These are phyloP conservation scores for Mycena sp. DNA, from an alignment of 1,284 basidiomycete genomes.

Conservation along the genomic window DNA sequence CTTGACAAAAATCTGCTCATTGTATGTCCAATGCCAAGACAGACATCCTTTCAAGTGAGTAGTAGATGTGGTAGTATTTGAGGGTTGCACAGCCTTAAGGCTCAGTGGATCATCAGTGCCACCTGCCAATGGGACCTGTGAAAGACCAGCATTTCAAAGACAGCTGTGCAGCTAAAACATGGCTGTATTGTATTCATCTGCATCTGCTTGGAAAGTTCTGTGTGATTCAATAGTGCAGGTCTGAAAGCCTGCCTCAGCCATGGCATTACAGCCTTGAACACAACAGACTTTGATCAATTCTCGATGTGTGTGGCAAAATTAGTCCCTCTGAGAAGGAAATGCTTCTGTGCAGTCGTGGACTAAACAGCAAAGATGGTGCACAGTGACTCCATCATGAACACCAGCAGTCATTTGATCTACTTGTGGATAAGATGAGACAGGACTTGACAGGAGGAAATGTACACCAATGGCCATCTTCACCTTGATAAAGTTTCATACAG, in stretches of 20 bases:
- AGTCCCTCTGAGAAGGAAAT: not conserved
- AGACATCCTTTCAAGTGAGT: too few species aligned
- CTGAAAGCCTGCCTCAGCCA: not conserved
- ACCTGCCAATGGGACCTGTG: not conserved
- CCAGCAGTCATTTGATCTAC: not conserved
- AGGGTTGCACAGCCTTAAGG: too few species aligned
- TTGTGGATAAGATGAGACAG: too few species aligned
- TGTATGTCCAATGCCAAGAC: conserved; percentile 8
- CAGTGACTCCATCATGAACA: conserved; percentile 6
- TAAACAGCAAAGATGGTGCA: not conserved
- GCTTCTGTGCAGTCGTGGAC: conserved; percentile 7
- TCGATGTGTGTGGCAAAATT: not conserved
- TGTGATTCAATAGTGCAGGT: not conserved
- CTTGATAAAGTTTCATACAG: not conserved
- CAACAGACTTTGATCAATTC: not conserved
- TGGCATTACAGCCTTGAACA: not conserved
- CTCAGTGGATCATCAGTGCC: too few species aligned
- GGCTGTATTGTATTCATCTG: not conserved
- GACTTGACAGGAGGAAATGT: too few species aligned
- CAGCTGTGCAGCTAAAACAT: conserved; percentile 5
- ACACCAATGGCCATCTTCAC: not conserved
- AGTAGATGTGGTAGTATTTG: too few species aligned
- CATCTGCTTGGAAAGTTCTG: not conserved
- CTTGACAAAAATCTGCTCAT: conserved; percentile 5
- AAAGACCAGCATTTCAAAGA: not conserved